Conservation (phyloP, 176 grass and related monocot genomes). For the Triticum urartu region DNA sequence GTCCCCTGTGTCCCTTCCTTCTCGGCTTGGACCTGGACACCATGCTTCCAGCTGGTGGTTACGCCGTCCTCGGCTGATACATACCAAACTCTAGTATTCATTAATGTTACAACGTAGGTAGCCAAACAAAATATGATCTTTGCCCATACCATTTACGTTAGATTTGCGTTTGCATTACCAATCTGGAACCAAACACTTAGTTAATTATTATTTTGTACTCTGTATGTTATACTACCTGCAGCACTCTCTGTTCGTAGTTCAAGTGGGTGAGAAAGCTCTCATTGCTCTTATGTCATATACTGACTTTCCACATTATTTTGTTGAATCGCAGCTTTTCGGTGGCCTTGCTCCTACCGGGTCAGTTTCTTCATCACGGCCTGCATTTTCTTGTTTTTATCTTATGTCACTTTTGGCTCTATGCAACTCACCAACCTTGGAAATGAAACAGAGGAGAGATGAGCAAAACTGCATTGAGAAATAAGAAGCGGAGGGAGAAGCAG, state of each 20-base stretch:
- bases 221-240: neutral
- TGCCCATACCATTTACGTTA: too few relatives aligned
- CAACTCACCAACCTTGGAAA: neutral
- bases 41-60: too few relatives aligned
- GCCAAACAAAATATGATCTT: too few relatives aligned
- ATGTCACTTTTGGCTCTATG: neutral
- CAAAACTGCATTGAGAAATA: slow-evolving; percentile 97
- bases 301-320: slow-evolving; percentile 4
- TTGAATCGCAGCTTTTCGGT: slow-evolving; percentile 79
- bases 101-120: too few relatives aligned
- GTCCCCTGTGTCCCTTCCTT: too few relatives aligned
- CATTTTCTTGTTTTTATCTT: slow-evolving; percentile 8
- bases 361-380: slow-evolving; percentile 31
- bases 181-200: neutral
- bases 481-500: slow-evolving; percentile 91
- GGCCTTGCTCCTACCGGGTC: slow-evolving; percentile 71
- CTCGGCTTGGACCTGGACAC: too few relatives aligned
- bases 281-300: neutral
- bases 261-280: neutral
- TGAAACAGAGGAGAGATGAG: slow-evolving; percentile 70
- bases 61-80: too few relatives aligned
- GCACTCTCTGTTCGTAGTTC: neutral
- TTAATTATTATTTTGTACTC: neutral
- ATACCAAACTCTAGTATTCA: too few relatives aligned
- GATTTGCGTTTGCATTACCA: too few relatives aligned